Percentiles rank a stretch among this genome's conserved stretches.
These are phyloP conservation scores for Calamus simplicifolius DNA, from an alignment of 176 grass and related monocot species.

Conservation along the genomic window DNA sequence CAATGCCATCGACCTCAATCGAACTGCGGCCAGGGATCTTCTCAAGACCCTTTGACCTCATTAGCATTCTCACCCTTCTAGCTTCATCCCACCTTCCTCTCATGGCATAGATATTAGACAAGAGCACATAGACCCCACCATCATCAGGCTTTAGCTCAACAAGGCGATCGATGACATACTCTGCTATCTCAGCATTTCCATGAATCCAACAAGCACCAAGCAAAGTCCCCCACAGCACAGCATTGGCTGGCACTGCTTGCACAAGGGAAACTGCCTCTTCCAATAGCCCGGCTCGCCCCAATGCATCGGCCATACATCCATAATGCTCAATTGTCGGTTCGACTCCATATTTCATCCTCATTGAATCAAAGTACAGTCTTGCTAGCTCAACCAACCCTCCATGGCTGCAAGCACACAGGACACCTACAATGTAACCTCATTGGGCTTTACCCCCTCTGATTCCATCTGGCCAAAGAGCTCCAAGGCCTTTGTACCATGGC, in stretches of 20 bases:
- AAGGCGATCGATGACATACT: not conserved
- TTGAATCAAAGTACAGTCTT: constrained; percentile 3
- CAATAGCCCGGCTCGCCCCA: constrained; percentile 17
- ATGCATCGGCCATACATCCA: constrained; percentile 6
- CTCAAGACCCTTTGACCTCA: constrained; percentile 8
- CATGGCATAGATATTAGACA: constrained; percentile 19
- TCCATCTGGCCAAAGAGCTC: constrained; percentile 15
- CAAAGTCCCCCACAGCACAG: constrained; percentile 14
- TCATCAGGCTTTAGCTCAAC: constrained; percentile 4
- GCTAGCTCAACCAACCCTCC: constrained; percentile 17
- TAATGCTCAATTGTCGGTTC: constrained; percentile 17
- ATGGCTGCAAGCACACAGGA: constrained; percentile 19
- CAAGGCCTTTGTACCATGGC: constrained; percentile 4
- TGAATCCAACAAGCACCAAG: constrained; percentile 22
- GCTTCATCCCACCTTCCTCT: constrained; percentile 18
- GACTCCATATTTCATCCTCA: constrained; percentile 3
- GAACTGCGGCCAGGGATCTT: constrained; percentile 11
- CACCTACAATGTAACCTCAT: constrained; percentile 12
- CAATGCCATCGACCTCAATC: constrained; percentile 5
- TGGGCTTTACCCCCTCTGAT: not conserved
- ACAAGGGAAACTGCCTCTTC: constrained; percentile 9
- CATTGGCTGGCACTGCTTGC: not conserved
- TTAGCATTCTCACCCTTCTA: constrained; percentile 1
- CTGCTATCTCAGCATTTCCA: constrained; percentile 3
- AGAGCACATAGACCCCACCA: constrained; percentile 13